A percentile compares a stretch with the other conserved stretches of the same genome.
Conservation (phyloP, 108 stramenopile genomes). For the Chaetoceros tenuissimus region DNA sequence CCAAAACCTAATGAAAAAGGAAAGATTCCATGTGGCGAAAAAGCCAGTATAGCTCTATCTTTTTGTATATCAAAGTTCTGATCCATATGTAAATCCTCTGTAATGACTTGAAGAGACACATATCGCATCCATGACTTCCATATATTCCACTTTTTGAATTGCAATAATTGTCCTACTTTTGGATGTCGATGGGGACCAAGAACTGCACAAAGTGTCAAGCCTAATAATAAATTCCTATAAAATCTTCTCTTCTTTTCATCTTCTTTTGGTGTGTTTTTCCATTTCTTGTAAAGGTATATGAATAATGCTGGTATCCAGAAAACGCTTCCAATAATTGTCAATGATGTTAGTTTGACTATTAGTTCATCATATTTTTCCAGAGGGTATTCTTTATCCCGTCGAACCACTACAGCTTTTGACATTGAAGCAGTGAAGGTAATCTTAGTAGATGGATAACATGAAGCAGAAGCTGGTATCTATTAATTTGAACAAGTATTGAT, state of each 20-base stretch:
- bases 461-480: no score
- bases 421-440: no score
- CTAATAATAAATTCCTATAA: constrained; percentile 20
- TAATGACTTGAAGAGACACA: constrained; percentile 60
- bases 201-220: constrained; percentile 6
- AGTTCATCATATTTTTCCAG: no score
- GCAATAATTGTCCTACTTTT: constrained; percentile 34
- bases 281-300: constrained; percentile 11
- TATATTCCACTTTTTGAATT: constrained; percentile 55
- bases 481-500: no score
- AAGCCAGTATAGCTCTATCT: constrained; percentile 64
- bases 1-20: constrained; percentile 84
- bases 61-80: constrained; percentile 20
- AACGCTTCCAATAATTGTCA: constrained; percentile 34
- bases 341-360: constrained; percentile 3
- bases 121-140: constrained; percentile 78
- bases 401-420: no score
- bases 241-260: constrained; percentile 13
- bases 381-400: no score
- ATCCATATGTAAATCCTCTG: background rate
- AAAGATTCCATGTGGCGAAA: constrained; percentile 90
- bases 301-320: constrained; percentile 37
- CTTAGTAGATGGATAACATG: no score
- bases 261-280: constrained; percentile 10
- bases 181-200: constrained; percentile 62